Base-by-base conservation (phyloP, 2,329 filamentous ascomycete genomes). In the Aspergillus calidoustus region DNA sequence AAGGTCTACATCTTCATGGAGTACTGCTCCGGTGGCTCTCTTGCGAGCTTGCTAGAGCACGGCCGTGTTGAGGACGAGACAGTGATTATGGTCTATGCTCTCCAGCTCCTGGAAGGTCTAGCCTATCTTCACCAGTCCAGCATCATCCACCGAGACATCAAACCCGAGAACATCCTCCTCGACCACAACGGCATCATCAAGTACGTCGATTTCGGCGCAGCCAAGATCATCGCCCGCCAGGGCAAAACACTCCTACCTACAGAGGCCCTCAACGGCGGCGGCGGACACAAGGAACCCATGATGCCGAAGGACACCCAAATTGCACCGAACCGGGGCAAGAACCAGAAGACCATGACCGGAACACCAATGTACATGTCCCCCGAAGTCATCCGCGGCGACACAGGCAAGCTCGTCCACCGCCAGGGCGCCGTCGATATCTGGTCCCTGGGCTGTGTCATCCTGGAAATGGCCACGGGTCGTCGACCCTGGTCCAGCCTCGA, bases 1-100 rank as follows among this genome's bases (percentile, higher is more conserved):
- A 95, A 97, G 74, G 95, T 99, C n/a, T 99, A 98, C 78, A 97
- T 99, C 68, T 99, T 99, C 76, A 99, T 99, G 95, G 95, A 99
- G 77, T 98, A 96, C 78, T 99, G 95, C 77, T 96, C 93, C 4
- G 94, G 95, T 55, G 95, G 95, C 22, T 98, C 94, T 17, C 83
- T 99, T 53, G 93, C 95, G 47, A 91, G 87, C 54, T 81, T 99
- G 56, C 83, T 99, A 47, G 95, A 99, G 76, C 94, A 99, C 73
- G 95, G 95, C 13, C 91, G 95, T 46, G 97, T 99, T 66, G 95
- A 97, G 80, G 96, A 98, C 73, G 95, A 99, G 76, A 95, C 93
- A 59, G 93, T 98, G 64, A 94, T 97, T 64, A 96, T 96, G 88
- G 94, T 98, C 47, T 98, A 98, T 75, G 92, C 92, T 28, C 82